A percentile compares a stretch with the other conserved stretches of the same genome.
These are phyloP conservation scores for Vigna hirtella DNA, from an alignment of 306 rosid species.

Conservation along the genomic window DNA sequence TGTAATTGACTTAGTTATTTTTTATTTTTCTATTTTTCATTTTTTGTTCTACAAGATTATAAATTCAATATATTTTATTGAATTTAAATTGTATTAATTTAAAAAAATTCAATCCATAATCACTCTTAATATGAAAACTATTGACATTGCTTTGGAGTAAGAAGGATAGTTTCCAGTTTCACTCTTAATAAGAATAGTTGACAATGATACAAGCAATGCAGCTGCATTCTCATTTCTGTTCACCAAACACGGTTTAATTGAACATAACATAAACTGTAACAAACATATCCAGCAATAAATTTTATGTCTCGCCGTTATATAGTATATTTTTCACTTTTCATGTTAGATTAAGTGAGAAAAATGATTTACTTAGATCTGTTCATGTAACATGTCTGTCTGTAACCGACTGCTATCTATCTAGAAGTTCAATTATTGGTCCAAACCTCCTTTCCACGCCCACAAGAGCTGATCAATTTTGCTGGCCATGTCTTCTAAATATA, in stretches of 20 bases:
- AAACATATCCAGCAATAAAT: too few species aligned
- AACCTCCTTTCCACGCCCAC: background rate
- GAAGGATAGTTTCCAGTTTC: too few species aligned
- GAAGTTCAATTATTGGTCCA: conserved; percentile 25
- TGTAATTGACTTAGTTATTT: too few species aligned
- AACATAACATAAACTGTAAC: background rate
- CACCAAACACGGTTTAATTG: background rate
- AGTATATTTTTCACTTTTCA: background rate
- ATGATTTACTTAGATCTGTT: background rate
- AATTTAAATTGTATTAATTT: too few species aligned
- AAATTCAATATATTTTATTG: too few species aligned
- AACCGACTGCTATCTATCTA: background rate
- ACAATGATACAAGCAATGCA: too few species aligned
- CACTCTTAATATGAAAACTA: too few species aligned
- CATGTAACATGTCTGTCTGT: background rate
- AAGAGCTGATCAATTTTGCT: background rate
- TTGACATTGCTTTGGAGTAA: too few species aligned
- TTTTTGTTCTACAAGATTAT: too few species aligned
- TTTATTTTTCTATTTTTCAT: too few species aligned
- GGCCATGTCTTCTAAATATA: background rate
- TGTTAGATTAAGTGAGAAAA: background rate
- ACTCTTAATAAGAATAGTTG: too few species aligned
- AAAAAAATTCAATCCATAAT: too few species aligned
- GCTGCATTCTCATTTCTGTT: background rate
- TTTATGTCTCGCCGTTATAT: background rate